Evolutionary conservation across 768 basidiomycete genomes (phyloP), one percentile per base, ranked within the genome.

Genomic region (Suillus subalutaceus): DNA sequence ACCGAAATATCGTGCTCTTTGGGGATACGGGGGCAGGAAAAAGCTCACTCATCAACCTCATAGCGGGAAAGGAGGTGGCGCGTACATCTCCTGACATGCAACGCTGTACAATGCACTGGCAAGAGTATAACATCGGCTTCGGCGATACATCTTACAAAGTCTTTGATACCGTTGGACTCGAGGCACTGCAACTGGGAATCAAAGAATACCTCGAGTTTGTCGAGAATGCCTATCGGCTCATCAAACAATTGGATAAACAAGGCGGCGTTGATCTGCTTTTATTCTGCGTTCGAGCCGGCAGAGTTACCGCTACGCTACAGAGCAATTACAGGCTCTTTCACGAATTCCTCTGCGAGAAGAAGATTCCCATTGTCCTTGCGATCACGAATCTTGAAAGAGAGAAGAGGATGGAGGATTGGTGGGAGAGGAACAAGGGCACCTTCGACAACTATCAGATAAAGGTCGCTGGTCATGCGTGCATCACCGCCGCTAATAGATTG

Each of bases 11-110:
- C 57, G 70, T 83, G 23, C 63, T 84, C 23, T 84, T 83, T 57
- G 82, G 83, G 0, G 79, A 82, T 62, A 74, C 79, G 0, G 82
- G 82, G 20, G 65, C 71, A n/a, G 75, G 75, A 6, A 76, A 76
- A 55, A 77, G 75, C 37, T 78, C 77, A 12, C 68, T 76, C 41
- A 69, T 76, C 59, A 84, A 83, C 56, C 77, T 84, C 71, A 67
- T 84, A 53, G 70, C 72, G 6, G 76, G 73, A 67, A 79, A 65
- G 70, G 76, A 63, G 18, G 63, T 75, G 38, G 74, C 75, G 10
- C 48, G 63, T 0, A 59, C 71, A 20, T 78, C 75, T 4, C 70
- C 71, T 32, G 70, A 73, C 32, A 76, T 77, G 12, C 46, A 65
- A 0, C 79, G 79, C 0, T 80, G 77, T 64, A 75, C 74, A 0